Base-by-base conservation (phyloP, 352 stramenopile genomes). In the Phytophthora aleatoria region DNA sequence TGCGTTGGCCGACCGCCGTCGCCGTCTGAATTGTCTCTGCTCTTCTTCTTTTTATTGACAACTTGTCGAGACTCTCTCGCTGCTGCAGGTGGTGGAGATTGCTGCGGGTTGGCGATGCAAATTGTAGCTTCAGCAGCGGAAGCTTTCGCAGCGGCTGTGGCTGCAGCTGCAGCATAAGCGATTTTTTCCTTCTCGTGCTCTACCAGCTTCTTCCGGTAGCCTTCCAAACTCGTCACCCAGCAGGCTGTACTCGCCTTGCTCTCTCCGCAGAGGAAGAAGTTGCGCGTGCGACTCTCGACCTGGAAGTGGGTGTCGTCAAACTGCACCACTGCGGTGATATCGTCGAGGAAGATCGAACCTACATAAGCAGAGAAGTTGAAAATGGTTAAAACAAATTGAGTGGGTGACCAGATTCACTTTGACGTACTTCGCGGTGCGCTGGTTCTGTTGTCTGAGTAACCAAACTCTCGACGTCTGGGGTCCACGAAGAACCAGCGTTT, bases 401-500 rank as follows among this genome's bases (percentile, higher is more conserved):
- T 24, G 38, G 39, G 47, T 11, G 5, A 38, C 12, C n/a, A 35
- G 38, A 31, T 43, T 15, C 10, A 49, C 15, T 27, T 15, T 26
- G 3, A 68, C 74, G 50, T 81, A 91, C 82, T 90, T 44, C 71
- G 64, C 11, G 79, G 70, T 1, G 73, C 77, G 5, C 61, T 82
- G 0, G 76, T 47, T 57, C 85, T 83, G 52, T 47, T 85, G 38
- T 82, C 75, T 0, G 87, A 66, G 51, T 95, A 95, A 2, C 87
- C 79, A 54, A 95, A 94, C 44, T 94, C 87, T 24, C 78, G 74
- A 9, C 79, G 81, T 68, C 87, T 83, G 3, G 76, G 68, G 52
- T 95, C 85, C 27, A 95, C 83, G 39, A 91, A 95, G 73, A 95
- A 95, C 87, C 83, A 95, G 30, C 87, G 83, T 62, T 88, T 91